A percentile compares a stretch with the other conserved stretches of the same genome.
phyloP scores from a whole-genome alignment of 148 eudicot species.

The Selenicereus undatus region DNA sequence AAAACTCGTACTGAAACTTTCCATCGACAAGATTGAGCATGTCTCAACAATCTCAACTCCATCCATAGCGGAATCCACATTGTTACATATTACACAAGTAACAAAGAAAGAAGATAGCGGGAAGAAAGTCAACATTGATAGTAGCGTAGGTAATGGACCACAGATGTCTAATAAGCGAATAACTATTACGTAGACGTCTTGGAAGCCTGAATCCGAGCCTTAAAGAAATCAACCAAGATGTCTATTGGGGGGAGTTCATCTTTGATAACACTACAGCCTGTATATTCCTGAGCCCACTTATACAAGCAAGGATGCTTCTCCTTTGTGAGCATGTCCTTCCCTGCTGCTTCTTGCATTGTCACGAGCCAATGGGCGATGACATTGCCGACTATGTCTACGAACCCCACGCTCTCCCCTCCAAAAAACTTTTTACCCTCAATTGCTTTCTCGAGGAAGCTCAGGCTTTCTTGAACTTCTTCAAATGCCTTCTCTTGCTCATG shows the following conservation, averaged over 20 bases:
- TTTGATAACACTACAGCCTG: neutral
- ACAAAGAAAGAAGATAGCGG: too few species aligned
- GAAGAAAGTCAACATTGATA: too few species aligned
- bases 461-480: slow-evolving; percentile 28
- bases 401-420: slow-evolving; percentile 33
- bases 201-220: slow-evolving; percentile 26
- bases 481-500: slow-evolving; percentile 16
- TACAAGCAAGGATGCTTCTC: slow-evolving; percentile 17
- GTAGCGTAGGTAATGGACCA: too few species aligned
- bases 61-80: too few species aligned
- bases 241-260: slow-evolving; percentile 29
- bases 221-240: slow-evolving; percentile 23
- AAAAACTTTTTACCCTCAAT: slow-evolving; percentile 33
- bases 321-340: slow-evolving; percentile 23
- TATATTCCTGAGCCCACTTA: slow-evolving; percentile 21
- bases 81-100: too few species aligned
- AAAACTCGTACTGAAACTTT: too few species aligned
- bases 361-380: slow-evolving; percentile 32
- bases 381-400: slow-evolving; percentile 34
- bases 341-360: slow-evolving; percentile 27
- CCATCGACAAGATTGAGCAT: too few species aligned
- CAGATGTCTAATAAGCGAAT: too few species aligned
- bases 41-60: too few species aligned
- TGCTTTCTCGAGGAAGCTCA: slow-evolving; percentile 27
- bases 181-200: slow-evolving; percentile 4